Conservation (phyloP, 1,139 yeast species). For the Candida anutae region DNA sequence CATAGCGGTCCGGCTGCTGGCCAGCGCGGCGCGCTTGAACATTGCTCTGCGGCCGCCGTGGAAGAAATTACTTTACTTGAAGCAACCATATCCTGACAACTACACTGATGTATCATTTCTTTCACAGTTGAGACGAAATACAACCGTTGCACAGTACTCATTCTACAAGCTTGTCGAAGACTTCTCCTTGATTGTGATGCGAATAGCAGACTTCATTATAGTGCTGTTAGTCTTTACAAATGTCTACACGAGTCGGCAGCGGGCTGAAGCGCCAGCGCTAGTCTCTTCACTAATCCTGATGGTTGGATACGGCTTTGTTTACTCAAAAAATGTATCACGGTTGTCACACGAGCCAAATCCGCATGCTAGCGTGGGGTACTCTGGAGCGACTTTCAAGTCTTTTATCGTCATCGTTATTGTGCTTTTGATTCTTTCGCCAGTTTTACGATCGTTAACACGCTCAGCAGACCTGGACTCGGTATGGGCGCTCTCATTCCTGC, state of each 20-base stretch:
- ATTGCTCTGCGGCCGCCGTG: slow-evolving; percentile 33
- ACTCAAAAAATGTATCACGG: no score
- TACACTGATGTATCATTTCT: slow-evolving; percentile 77
- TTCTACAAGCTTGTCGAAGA: slow-evolving; percentile 59
- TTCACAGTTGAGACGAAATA: slow-evolving; percentile 68
- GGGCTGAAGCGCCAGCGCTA: slow-evolving; percentile 30
- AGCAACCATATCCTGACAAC: slow-evolving; percentile 86
- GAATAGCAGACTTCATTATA: slow-evolving; percentile 51
- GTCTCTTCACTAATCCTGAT: slow-evolving; percentile 19
- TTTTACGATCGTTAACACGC: slow-evolving; percentile 76
- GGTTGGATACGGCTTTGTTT: slow-evolving; percentile 14
- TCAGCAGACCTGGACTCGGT: slow-evolving; percentile 92
- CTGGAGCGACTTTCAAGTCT: slow-evolving; percentile 40
- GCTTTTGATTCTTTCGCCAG: slow-evolving; percentile 76
- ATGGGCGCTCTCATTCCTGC: slow-evolving; percentile 84
- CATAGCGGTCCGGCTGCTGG: neutral
- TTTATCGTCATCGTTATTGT: slow-evolving; percentile 54
- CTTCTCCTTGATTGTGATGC: slow-evolving; percentile 60
- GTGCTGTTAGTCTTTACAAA: slow-evolving; percentile 60
- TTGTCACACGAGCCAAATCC: slow-evolving; percentile 3
- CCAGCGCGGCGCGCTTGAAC: neutral
- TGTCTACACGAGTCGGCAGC: slow-evolving; percentile 40
- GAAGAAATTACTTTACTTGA: slow-evolving; percentile 82
- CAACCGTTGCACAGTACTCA: slow-evolving; percentile 64
- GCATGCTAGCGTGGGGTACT: slow-evolving; percentile 7